Base-by-base conservation (phyloP, 345 rosid genomes). In the Lepidium didymum region DNA sequence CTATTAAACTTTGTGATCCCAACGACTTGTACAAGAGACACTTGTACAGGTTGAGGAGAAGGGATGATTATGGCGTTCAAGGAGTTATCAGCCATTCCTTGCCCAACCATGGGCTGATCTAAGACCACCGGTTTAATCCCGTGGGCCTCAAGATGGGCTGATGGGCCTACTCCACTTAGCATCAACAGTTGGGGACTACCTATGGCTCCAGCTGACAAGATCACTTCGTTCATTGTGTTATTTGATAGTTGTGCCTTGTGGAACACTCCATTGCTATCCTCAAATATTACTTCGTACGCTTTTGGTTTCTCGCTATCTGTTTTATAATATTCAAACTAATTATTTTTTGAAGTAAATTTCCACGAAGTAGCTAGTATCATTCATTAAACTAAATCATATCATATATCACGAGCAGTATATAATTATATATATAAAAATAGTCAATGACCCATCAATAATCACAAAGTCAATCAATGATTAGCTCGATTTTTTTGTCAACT, bases 101-200 rank as follows among this genome's bases (percentile, higher is more conserved):
- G 82, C 3, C 96, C 96, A 33, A 89, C 86, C 77, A 79, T 61
- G 0, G 87, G 84, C 13, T 83, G 83, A 33, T 89, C 79, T 35
- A 78, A 10, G 15, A 62, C 13, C 57, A 86, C 61, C 6, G 83
- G 82, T 0, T 67, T 29, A 12, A 89, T 71, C 10, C 82, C 75
- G 2, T 75, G 78, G 25, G 56, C 15, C 5, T 10, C 6, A 16
- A 87, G 90, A 23, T 80, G 81, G 4, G 35, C 2, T 8, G 35
- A 49, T 0, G 92, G 92, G 16, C 89, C 96, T n/a, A 89, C 51
- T 0, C 90, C 90, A 36, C 90, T 89, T 11, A 89, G 41, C 92
- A 89, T 79, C 58, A 89, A 45, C 8, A 85, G 38, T 13, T 87
- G 91, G 5, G 93, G 96, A 77, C 93, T 89, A 12, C 93, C 91